A percentile compares a stretch with the other conserved stretches of the same genome.
Conservation (phyloP, 148 eudicot species). For the Camellia granthamiana region DNA sequence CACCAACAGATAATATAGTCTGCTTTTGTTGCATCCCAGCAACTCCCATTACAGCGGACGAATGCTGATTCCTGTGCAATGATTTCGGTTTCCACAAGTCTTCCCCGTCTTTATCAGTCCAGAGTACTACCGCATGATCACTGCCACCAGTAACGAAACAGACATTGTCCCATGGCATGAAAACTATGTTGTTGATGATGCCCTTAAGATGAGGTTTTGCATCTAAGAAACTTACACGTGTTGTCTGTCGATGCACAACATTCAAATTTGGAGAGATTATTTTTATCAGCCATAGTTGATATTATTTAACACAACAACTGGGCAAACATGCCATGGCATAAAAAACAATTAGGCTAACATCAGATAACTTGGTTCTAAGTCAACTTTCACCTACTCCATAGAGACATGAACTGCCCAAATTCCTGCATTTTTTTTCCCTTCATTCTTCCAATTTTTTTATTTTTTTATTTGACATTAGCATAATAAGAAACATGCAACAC, state of each 20-base stretch:
- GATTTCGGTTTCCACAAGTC: constrained; percentile 70
- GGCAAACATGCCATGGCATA: no score
- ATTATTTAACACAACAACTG: background rate
- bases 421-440: no score
- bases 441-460: no score
- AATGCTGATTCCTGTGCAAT: constrained; percentile 68
- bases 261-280: background rate
- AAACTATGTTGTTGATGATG: constrained; percentile 71
- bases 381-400: no score
- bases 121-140: constrained; percentile 85
- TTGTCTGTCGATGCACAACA: constrained; percentile 40
- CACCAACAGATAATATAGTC: constrained; percentile 78
- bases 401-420: no score
- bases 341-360: no score
- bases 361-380: no score
- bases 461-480: background rate
- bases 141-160: constrained; percentile 86
- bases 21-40: constrained; percentile 88
- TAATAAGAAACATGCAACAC: background rate
- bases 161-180: constrained; percentile 88
- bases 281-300: background rate
- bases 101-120: constrained; percentile 66
- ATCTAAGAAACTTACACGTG: constrained; percentile 66
- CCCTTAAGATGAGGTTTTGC: constrained; percentile 90
- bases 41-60: constrained; percentile 98